These are phyloP conservation scores for Nissolia schottii DNA, from an alignment of 306 rosid genomes.

Conservation along the genomic window DNA sequence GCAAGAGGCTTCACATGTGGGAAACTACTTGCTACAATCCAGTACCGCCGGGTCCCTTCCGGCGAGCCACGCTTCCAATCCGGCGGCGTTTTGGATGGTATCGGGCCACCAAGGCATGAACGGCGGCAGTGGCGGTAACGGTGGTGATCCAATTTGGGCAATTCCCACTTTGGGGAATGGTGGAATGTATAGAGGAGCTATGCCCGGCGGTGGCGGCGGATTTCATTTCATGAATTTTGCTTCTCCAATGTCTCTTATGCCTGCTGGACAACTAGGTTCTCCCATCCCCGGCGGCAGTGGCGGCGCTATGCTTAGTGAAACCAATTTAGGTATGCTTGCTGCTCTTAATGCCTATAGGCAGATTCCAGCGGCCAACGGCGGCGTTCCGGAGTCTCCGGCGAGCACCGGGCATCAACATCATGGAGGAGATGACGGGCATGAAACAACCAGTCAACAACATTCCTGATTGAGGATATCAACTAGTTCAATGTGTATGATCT, in stretches of 20 bases:
- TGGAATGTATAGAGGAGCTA: slow-evolving; percentile 43
- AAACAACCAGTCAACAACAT: slow-evolving; percentile 47
- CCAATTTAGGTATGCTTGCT: slow-evolving; percentile 68
- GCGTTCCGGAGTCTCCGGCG: slow-evolving; percentile 31
- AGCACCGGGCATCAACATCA: slow-evolving; percentile 38
- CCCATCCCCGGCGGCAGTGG: neutral
- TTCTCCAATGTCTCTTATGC: slow-evolving; percentile 66
- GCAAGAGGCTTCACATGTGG: slow-evolving; percentile 60
- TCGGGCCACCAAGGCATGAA: slow-evolving; percentile 36
- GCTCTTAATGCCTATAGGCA: slow-evolving; percentile 67
- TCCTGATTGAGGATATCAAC: slow-evolving; percentile 37
- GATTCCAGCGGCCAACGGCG: slow-evolving; percentile 24
- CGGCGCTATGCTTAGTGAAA: slow-evolving; percentile 29
- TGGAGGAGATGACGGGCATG: slow-evolving; percentile 53
- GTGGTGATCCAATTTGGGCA: slow-evolving; percentile 38
- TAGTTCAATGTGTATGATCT: slow-evolving; percentile 39
- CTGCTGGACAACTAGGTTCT: slow-evolving; percentile 53
- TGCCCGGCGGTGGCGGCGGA: slow-evolving; percentile 31
- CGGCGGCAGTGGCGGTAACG: neutral
- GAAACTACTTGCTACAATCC: slow-evolving; percentile 66
- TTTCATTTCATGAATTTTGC: slow-evolving; percentile 86
- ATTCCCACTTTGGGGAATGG: slow-evolving; percentile 36
- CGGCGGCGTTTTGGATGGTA: slow-evolving; percentile 79
- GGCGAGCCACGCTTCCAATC: slow-evolving; percentile 50
- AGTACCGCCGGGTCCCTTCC: slow-evolving; percentile 64